phyloP scores from a whole-genome alignment of 768 basidiomycete genomes.

The Serendipita vermifera region DNA sequence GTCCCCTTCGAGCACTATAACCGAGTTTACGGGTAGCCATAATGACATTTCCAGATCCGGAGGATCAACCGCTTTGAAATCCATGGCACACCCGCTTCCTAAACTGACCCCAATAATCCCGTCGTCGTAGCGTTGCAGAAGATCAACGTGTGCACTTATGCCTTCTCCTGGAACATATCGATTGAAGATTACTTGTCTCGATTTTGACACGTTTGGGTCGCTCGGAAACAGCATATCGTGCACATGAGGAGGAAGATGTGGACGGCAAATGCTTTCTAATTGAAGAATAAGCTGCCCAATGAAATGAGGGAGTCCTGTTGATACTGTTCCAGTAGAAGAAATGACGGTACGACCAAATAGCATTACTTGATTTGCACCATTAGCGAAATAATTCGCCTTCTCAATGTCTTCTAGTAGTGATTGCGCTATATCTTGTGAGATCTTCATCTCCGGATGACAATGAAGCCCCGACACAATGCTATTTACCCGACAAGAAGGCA shows the following conservation, averaged over 20 bases:
- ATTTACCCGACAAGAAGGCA: too few relatives aligned
- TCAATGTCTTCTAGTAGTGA: conserved; percentile 11
- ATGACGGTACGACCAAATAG: conserved; percentile 48
- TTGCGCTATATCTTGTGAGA: conserved; percentile 11
- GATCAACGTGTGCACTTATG: conserved; percentile 78
- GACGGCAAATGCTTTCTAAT: conserved; percentile 37
- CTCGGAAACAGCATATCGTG: conserved; percentile 51
- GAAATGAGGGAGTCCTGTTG: conserved; percentile 39
- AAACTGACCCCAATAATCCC: conserved; percentile 84
- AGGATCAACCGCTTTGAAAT: conserved; percentile 32
- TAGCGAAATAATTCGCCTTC: conserved; percentile 20
- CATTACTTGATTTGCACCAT: conserved; percentile 67
- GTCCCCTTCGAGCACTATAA: conserved; percentile 65
- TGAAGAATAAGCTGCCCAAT: conserved; percentile 40
- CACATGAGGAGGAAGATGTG: conserved; percentile 36
- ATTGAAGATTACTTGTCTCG: conserved; percentile 82
- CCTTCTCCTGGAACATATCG: conserved; percentile 82
- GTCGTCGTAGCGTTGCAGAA: conserved; percentile 71
- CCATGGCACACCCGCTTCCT: conserved; percentile 69
- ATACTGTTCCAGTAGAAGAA: conserved; percentile 10
- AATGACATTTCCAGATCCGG: conserved; percentile 29
- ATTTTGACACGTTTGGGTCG: conserved; percentile 26
- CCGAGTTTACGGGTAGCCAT: conserved; percentile 61
- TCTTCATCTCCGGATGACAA: conserved; percentile 11
- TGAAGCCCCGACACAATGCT: conserved; percentile 14